Evolutionary conservation across 176 grass and related monocot species (phyloP).

Genomic region (Aegilops tauschii): DNA sequence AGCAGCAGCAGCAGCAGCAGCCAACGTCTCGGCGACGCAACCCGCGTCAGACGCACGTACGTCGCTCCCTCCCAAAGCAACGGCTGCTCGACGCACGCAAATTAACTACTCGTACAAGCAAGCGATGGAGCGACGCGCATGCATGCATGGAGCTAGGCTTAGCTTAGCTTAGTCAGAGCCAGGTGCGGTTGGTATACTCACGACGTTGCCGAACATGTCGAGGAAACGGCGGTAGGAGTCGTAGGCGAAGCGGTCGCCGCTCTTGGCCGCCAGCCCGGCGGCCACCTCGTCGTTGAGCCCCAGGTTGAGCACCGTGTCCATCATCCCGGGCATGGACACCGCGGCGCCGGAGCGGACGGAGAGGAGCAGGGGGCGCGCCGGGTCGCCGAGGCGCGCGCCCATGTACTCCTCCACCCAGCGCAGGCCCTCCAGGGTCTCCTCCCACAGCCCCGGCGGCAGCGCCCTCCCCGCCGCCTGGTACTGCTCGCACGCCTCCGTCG

Average conservation of each 20-base stretch:
- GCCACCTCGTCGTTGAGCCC: conserved; percentile 94
- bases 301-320: conserved; percentile 99
- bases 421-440: conserved; percentile 79
- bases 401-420: conserved; percentile 76
- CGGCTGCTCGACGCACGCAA: neutral
- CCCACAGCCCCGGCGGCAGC: conserved; percentile 77
- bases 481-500: conserved; percentile 92
- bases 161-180: neutral
- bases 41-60: neutral
- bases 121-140: neutral
- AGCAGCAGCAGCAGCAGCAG: neutral
- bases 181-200: conserved; percentile 7
- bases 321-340: conserved; percentile 99
- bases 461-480: conserved; percentile 60
- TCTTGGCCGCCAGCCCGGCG: conserved; percentile 67
- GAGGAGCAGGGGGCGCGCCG: conserved; percentile 73
- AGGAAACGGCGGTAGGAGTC: conserved; percentile 95
- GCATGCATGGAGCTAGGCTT: neutral
- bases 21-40: neutral
- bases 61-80: neutral
- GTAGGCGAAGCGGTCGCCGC: conserved; percentile 91
- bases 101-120: neutral
- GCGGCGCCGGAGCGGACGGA: conserved; percentile 98
- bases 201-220: conserved; percentile 98
- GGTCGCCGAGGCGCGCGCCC: conserved; percentile 69